Evolutionary conservation across 1,139 yeast species (phyloP).

Genomic region (Casaregolazyma lundiana): DNA sequence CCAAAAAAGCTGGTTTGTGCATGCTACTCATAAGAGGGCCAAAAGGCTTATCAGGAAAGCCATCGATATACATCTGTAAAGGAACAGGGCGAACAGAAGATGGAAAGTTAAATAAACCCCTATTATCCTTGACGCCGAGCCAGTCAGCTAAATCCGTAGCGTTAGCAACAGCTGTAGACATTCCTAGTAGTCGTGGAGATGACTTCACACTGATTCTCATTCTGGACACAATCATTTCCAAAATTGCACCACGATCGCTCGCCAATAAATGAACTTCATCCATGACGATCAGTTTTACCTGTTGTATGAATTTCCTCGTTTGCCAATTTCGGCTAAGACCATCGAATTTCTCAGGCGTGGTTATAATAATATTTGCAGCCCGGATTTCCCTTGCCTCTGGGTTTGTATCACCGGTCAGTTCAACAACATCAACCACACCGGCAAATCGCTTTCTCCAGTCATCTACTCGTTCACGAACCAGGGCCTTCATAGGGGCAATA

Average conservation of each 20-base stretch:
- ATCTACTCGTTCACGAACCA: conserved; percentile 92
- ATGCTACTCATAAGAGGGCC: conserved; percentile 95
- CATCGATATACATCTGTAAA: conserved; percentile 94
- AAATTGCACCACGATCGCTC: conserved; percentile 95
- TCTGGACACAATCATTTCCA: conserved; percentile 98
- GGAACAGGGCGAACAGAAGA: conserved; percentile 98
- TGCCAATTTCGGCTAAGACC: conserved; percentile 99
- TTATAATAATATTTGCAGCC: conserved; percentile 85
- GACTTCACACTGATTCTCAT: conserved; percentile 79
- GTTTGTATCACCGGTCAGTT: conserved; percentile 92
- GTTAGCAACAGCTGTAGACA: conserved; percentile 97
- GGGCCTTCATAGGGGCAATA: conserved; percentile 98
- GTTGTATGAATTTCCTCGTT: conserved; percentile 86
- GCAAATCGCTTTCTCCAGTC: conserved; percentile 69
- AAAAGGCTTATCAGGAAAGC: conserved; percentile 89
- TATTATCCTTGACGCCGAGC: conserved; percentile 72
- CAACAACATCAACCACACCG: conserved; percentile 58
- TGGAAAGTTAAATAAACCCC: conserved; percentile 87
- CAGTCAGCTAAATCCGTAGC: conserved; percentile 98
- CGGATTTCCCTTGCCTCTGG: conserved; percentile 86
- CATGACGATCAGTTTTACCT: conserved; percentile 88
- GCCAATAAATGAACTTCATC: conserved; percentile 97
- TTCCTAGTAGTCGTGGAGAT: conserved; percentile 79
- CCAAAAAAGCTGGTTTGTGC: conserved; percentile 97
- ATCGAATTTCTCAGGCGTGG: conserved; percentile 98